Evolutionary conservation across 495 filamentous ascomycete species (phyloP).

Genomic region (Lasiosphaeriaceae sp.): DNA sequence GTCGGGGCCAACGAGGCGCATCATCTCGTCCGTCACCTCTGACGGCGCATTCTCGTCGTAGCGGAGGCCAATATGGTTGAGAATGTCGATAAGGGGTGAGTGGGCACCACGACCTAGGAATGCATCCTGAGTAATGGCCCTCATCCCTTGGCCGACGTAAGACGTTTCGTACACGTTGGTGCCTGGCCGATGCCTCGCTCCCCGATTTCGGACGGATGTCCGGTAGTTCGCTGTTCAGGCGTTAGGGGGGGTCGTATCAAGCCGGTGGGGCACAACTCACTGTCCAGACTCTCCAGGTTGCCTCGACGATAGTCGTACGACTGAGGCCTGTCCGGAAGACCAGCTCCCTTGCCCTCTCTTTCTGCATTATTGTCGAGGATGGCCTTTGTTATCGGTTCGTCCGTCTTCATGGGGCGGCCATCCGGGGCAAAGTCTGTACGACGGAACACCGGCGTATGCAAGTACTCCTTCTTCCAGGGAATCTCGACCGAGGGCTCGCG

Average conservation of each 20-base stretch:
- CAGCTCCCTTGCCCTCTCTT: background rate
- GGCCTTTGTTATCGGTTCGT: conserved; percentile 1
- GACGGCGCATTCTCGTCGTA: conserved; percentile 9
- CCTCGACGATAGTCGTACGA: conserved; percentile 5
- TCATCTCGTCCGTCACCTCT: conserved; percentile 4
- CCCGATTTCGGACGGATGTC: background rate
- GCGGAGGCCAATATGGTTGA: conserved; percentile 4
- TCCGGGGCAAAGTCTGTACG: background rate
- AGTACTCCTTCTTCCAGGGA: conserved; percentile 10
- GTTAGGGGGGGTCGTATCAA: background rate
- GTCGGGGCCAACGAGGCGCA: background rate
- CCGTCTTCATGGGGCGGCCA: background rate
- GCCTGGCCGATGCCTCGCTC: conserved; percentile 1
- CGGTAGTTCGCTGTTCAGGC: background rate
- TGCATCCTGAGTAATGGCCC: conserved; percentile 5
- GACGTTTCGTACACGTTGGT: conserved; percentile 3
- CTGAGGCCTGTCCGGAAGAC: background rate
- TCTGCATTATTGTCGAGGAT: conserved; percentile 1
- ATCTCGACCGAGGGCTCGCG: conserved; percentile 2
- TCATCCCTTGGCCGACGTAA: background rate
- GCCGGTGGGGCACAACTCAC: background rate
- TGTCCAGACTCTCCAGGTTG: conserved; percentile 3
- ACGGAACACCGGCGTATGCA: conserved; percentile 7
- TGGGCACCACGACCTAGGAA: conserved; percentile 4
- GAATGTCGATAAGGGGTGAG: conserved; percentile 3